Evolutionary conservation across 345 rosid species (phyloP).

Genomic region (Angophora floribunda): DNA sequence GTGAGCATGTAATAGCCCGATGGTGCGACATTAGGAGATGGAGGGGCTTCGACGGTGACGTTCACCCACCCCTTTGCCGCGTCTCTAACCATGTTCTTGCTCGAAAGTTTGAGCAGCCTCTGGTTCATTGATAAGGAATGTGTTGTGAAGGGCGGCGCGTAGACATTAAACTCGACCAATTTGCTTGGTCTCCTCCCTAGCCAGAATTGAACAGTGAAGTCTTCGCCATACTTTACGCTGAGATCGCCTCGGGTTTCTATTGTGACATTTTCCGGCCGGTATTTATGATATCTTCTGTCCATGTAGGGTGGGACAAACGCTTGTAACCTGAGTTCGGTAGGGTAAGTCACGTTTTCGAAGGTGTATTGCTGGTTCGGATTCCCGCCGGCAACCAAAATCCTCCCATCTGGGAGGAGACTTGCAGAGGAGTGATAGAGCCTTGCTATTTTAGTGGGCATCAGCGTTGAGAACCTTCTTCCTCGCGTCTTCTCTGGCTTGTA

Average conservation of each 20-base stretch:
- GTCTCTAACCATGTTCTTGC: neutral
- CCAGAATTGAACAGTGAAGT: constrained; percentile 11
- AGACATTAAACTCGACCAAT: constrained; percentile 7
- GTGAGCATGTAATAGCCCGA: constrained; percentile 50
- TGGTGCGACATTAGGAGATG: constrained; percentile 32
- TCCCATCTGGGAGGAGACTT: constrained; percentile 36
- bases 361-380: constrained; percentile 36
- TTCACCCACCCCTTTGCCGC: neutral
- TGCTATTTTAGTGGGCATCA: constrained; percentile 31
- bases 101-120: constrained; percentile 34
- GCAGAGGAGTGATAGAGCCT: constrained; percentile 54
- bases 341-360: constrained; percentile 20
- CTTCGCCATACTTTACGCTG: constrained; percentile 4
- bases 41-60: constrained; percentile 28
- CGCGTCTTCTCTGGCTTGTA: constrained; percentile 15
- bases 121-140: constrained; percentile 45
- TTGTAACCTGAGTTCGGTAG: constrained; percentile 48
- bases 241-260: neutral
- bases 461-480: constrained; percentile 17
- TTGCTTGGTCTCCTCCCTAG: constrained; percentile 4
- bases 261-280: constrained; percentile 16
- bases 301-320: constrained; percentile 34
- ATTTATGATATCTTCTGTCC: constrained; percentile 12
- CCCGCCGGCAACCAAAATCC: constrained; percentile 43
- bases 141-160: constrained; percentile 34